phyloP scores from a whole-genome alignment of 2,329 filamentous ascomycete species.

The Cladosporium phlei region DNA sequence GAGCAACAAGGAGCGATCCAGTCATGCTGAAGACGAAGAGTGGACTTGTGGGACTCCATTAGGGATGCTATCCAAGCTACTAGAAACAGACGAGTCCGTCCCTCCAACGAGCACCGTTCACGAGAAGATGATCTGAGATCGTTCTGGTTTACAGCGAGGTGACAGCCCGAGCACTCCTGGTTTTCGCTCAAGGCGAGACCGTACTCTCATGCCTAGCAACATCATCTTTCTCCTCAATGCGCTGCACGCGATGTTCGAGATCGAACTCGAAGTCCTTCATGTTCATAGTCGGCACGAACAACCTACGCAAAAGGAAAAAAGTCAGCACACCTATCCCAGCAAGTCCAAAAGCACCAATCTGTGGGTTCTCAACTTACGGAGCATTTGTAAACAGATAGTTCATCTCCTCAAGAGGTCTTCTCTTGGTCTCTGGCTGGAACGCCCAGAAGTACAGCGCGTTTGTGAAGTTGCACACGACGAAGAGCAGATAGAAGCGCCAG shows the following conservation, averaged over 20 bases:
- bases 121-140: too few relatives aligned
- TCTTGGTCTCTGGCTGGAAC: constrained; percentile 62
- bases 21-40: too few relatives aligned
- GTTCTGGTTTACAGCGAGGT: too few relatives aligned
- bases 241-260: constrained; percentile 54
- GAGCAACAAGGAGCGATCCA: too few relatives aligned
- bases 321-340: constrained; percentile 30
- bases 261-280: constrained; percentile 52
- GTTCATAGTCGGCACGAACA: constrained; percentile 56
- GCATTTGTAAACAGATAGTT: constrained; percentile 56
- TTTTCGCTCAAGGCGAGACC: neutral
- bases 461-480: constrained; percentile 65
- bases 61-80: too few relatives aligned
- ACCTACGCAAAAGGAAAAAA: neutral
- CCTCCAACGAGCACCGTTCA: too few relatives aligned
- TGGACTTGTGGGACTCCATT: too few relatives aligned
- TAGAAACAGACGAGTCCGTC: too few relatives aligned
- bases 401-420: constrained; percentile 64
- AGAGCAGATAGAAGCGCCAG: constrained; percentile 57
- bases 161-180: too few relatives aligned
- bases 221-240: constrained; percentile 50
- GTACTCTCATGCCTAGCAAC: constrained; percentile 2
- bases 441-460: constrained; percentile 65
- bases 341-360: neutral
- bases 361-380: constrained; percentile 1